Base-by-base conservation (phyloP, 345 rosid species). In the Aquilaria yunnanensis region DNA sequence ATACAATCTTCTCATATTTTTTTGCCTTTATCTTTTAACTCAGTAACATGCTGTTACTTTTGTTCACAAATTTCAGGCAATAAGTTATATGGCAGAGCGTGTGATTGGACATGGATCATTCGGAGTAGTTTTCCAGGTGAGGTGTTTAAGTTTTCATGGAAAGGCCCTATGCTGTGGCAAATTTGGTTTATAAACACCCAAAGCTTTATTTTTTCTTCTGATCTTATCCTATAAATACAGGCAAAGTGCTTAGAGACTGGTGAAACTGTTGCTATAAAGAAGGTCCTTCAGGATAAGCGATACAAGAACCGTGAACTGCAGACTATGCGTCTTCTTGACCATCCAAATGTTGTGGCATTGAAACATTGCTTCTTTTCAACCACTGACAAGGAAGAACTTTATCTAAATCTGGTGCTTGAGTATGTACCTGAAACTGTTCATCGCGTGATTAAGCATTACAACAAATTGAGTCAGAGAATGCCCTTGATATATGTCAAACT, bases 361-460 rank as follows among this genome's bases (percentile, higher is more conserved):
- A 94, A 94, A 77, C 99, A 94, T 70, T 94, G 99, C 68, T 94
- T 94, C 84, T 94, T 94, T 71, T 94, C 99, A 66, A 88, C 97
- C 2, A 90, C 99, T 2, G 95, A 86, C 55, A 94, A 94, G 74
- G 95, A 94, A 47, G 99, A 94, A 66, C 95, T 94, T 60, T 94
- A 83, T 79, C 99, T 94, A 53, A 94, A 94, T 68, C 77, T 94
- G 72, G 99, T 94, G 60, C 96, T 94, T 56, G 99, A 94, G 70
- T 94, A 90, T 66, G 97, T 94, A 8, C 96, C 99, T 45, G 99
- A 94, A 70, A 94, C 96, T 14, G 85, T 90, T 69, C 86, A 94
- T 60, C 96, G 96, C 10, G 96, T 94, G 70, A 77, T 88, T 72
- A 90, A 88, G 74, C 99, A 94, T 71, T 82, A 88, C 75, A 86